phyloP scores from a whole-genome alignment of 345 rosid species.

The Brassica nigra region DNA sequence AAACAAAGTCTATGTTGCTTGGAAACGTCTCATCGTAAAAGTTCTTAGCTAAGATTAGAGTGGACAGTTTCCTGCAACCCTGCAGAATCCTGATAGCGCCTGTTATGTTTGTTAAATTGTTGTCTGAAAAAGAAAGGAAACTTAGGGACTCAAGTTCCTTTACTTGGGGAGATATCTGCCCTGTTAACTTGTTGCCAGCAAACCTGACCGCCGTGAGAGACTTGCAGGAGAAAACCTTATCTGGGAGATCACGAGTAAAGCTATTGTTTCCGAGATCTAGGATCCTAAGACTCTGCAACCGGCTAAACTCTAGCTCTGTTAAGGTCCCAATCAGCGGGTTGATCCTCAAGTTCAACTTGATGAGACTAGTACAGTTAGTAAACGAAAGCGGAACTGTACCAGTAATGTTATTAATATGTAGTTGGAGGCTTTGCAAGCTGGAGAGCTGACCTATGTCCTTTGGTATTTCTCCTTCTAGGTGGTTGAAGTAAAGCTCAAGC shows the following conservation, averaged over 20 bases:
- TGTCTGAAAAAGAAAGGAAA: constrained; percentile 64
- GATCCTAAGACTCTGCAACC: not conserved
- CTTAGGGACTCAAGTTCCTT: constrained; percentile 56
- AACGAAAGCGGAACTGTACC: constrained; percentile 68
- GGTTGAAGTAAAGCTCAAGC: constrained; percentile 69
- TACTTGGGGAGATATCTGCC: constrained; percentile 59
- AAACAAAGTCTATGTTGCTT: constrained; percentile 34
- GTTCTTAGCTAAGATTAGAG: constrained; percentile 59
- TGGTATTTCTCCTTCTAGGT: constrained; percentile 61
- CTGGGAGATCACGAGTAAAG: constrained; percentile 54
- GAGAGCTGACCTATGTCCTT: constrained; percentile 54
- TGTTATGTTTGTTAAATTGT: constrained; percentile 57
- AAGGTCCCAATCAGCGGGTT: constrained; percentile 62
- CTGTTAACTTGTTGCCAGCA: constrained; percentile 59
- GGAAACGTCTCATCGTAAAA: constrained; percentile 56
- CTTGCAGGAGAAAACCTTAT: constrained; percentile 61
- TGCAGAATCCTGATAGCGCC: constrained; percentile 43
- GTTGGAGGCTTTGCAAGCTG: constrained; percentile 53
- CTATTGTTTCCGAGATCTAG: not conserved
- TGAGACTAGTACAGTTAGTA: constrained; percentile 52
- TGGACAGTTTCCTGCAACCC: constrained; percentile 58
- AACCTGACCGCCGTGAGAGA: constrained; percentile 68
- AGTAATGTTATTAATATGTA: constrained; percentile 62
- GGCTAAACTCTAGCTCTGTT: constrained; percentile 50
- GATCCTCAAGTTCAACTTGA: constrained; percentile 59